Percentiles rank a stretch among this genome's conserved stretches.
Evolutionary conservation across 2,329 filamentous ascomycete genomes (phyloP).

Genomic region (Fusarium aywerte): DNA sequence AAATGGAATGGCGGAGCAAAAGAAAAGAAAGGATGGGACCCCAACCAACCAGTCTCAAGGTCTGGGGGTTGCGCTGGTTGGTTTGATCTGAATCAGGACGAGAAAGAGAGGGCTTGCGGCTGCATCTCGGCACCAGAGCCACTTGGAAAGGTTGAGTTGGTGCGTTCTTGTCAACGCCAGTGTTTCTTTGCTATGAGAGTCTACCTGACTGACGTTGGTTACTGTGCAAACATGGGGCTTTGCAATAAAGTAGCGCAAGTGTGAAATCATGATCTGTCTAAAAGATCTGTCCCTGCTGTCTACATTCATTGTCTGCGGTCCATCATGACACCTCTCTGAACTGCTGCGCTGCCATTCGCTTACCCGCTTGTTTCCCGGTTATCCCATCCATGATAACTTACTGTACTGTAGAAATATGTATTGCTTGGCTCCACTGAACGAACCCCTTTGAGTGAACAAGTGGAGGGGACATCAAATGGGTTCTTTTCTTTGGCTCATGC

Average conservation of each 20-base stretch:
- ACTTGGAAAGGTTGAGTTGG: not conserved
- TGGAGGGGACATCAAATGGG: slow-evolving; percentile 13
- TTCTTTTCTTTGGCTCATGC: slow-evolving; percentile 24
- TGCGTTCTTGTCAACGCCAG: not conserved
- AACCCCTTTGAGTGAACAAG: slow-evolving; percentile 20
- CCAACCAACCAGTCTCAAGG: slow-evolving; percentile 18
- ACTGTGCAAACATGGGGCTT: not conserved
- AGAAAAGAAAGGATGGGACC: slow-evolving; percentile 14
- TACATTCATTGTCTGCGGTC: not conserved
- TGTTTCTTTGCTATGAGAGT: not conserved
- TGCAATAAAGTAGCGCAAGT: slow-evolving; percentile 2
- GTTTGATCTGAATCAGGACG: not conserved
- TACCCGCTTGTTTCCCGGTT: slow-evolving; percentile 15
- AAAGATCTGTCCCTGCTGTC: not conserved
- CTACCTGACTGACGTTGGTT: not conserved
- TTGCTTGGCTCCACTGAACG: slow-evolving; percentile 18
- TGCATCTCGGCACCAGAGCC: slow-evolving; percentile 21
- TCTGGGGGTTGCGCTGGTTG: slow-evolving; percentile 29
- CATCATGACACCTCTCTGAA: slow-evolving; percentile 38
- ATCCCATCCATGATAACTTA: slow-evolving; percentile 13
- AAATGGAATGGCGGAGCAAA: slow-evolving; percentile 32
- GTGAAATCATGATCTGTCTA: slow-evolving; percentile 5
- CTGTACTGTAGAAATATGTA: not conserved
- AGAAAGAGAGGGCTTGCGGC: slow-evolving; percentile 19
- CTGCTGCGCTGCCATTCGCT: not conserved